Percentiles rank a stretch among this genome's conserved stretches.
Evolutionary conservation across 495 filamentous ascomycete genomes (phyloP).

Genomic region (Endocarpon pusillum): DNA sequence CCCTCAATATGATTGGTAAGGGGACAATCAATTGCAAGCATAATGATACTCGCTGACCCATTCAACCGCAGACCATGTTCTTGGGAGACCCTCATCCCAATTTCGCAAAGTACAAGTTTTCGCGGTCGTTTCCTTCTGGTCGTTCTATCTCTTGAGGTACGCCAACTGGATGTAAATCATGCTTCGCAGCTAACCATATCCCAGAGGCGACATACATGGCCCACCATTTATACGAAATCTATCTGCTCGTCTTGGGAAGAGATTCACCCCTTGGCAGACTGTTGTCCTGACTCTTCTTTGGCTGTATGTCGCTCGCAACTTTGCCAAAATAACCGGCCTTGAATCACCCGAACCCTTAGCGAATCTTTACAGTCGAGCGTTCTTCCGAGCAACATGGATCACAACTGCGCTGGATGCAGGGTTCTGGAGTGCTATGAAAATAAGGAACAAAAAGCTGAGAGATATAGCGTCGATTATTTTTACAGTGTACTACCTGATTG

Average conservation of each 20-base stretch:
- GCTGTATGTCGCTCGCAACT: slow-evolving; percentile 82
- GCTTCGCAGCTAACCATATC: neutral
- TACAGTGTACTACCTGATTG: slow-evolving; percentile 73
- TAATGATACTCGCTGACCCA: too few relatives aligned
- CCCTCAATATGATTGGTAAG: slow-evolving; percentile 11
- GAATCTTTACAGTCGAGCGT: slow-evolving; percentile 85
- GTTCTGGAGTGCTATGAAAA: slow-evolving; percentile 96
- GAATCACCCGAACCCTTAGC: slow-evolving; percentile 87
- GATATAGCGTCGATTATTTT: slow-evolving; percentile 73
- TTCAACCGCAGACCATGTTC: slow-evolving; percentile 64
- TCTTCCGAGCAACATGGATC: slow-evolving; percentile 95
- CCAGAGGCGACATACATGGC: slow-evolving; percentile 72
- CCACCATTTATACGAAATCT: slow-evolving; percentile 58
- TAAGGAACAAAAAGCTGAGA: slow-evolving; percentile 62
- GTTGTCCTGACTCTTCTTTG: slow-evolving; percentile 76
- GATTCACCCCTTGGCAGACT: slow-evolving; percentile 75
- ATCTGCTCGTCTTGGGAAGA: slow-evolving; percentile 48
- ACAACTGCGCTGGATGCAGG: slow-evolving; percentile 88
- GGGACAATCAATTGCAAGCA: too few relatives aligned
- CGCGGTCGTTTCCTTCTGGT: slow-evolving; percentile 83
- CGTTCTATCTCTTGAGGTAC: slow-evolving; percentile 59
- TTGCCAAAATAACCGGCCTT: slow-evolving; percentile 77
- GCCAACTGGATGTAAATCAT: slow-evolving; percentile 5
- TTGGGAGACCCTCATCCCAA: slow-evolving; percentile 76
- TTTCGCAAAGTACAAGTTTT: slow-evolving; percentile 90